Evolutionary conservation across 352 stramenopile species (phyloP).

Genomic region (Pythium diclinum): DNA sequence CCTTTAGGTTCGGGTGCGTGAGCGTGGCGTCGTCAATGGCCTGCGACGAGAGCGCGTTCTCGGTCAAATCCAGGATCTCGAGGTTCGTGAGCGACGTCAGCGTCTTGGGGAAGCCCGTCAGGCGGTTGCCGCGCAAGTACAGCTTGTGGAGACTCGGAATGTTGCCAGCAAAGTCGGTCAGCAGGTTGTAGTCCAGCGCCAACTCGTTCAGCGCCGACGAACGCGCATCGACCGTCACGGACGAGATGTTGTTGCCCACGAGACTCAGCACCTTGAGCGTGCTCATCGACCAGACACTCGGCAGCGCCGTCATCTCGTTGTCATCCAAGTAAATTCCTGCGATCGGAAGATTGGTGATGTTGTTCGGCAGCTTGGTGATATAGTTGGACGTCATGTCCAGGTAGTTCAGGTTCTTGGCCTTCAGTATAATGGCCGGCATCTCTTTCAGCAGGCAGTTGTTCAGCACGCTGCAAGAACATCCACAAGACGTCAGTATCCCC

Average conservation of each 20-base stretch:
- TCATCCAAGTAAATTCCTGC: conserved; percentile 8
- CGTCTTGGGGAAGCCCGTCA: conserved; percentile 15
- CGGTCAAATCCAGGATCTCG: conserved; percentile 12
- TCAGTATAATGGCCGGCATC: neutral
- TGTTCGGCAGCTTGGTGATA: neutral
- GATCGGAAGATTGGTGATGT: conserved; percentile 6
- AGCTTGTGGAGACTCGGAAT: conserved; percentile 19
- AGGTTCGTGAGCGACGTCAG: conserved; percentile 15
- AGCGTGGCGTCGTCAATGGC: neutral
- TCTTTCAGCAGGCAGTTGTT: conserved; percentile 16
- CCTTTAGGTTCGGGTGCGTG: conserved; percentile 14
- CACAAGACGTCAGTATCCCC: neutral
- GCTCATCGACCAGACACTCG: conserved; percentile 3
- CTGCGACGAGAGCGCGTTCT: conserved; percentile 16
- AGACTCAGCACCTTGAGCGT: conserved; percentile 16
- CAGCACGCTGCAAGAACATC: conserved; percentile 9
- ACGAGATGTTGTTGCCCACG: conserved; percentile 12
- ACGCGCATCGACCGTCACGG: neutral
- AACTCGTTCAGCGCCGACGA: conserved; percentile 17
- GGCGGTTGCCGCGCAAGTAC: conserved; percentile 16
- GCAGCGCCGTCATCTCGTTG: conserved; percentile 18
- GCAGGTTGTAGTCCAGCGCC: conserved; percentile 18
- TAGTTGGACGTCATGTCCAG: conserved; percentile 12
- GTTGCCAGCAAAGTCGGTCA: conserved; percentile 21
- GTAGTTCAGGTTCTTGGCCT: conserved; percentile 11